Conservation (phyloP, 108 stramenopile species). For the Cyclotella atomus region DNA sequence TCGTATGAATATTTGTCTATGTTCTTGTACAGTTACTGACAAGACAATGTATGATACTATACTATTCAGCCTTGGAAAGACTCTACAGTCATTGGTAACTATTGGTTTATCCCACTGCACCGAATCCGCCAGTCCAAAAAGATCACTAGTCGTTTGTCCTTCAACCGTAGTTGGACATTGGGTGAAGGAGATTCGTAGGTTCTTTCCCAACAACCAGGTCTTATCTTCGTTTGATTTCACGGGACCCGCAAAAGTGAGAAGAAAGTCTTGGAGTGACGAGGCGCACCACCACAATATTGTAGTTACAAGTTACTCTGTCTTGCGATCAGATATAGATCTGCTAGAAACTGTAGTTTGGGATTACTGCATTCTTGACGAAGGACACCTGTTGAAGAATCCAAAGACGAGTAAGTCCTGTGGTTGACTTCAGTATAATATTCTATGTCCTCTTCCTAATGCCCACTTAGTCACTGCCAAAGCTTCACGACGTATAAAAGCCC, state of each 20-base stretch:
- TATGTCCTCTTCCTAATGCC: not conserved
- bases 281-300: slow-evolving; percentile 69
- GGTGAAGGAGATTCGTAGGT: slow-evolving; percentile 75
- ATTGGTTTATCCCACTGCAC: slow-evolving; percentile 66
- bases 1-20: not conserved
- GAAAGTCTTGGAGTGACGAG: slow-evolving; percentile 23
- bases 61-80: slow-evolving; percentile 62
- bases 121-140: slow-evolving; percentile 12
- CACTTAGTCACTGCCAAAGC: slow-evolving; percentile 74
- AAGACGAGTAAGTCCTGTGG: slow-evolving; percentile 58
- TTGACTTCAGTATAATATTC: not conserved
- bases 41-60: not conserved
- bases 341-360: slow-evolving; percentile 64
- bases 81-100: slow-evolving; percentile 72
- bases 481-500: slow-evolving; percentile 66
- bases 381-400: slow-evolving; percentile 93
- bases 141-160: slow-evolving; percentile 82
- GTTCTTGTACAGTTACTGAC: not conserved
- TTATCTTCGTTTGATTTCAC: slow-evolving; percentile 59
- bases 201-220: slow-evolving; percentile 55
- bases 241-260: slow-evolving; percentile 43
- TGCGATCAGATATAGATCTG: slow-evolving; percentile 67
- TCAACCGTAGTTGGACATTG: slow-evolving; percentile 87
- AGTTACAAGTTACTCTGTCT: slow-evolving; percentile 86
- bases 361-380: slow-evolving; percentile 93